Base-by-base conservation (phyloP, 108 stramenopile genomes). In the Cylindrotheca fusiformis region DNA sequence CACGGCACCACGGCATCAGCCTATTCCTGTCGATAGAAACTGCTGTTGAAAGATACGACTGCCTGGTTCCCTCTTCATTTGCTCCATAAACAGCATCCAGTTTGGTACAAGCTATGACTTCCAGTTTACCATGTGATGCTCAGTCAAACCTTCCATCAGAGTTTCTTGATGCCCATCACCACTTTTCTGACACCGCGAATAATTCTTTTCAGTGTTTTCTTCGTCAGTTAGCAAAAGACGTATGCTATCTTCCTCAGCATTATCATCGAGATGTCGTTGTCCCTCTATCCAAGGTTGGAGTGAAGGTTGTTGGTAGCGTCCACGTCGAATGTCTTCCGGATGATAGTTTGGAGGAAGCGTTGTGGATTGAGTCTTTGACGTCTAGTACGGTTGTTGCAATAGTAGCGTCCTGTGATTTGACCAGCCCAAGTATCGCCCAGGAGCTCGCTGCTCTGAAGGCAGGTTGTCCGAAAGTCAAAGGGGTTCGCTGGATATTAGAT, bases 281-380 rank as follows among this genome's bases (percentile, higher is more conserved):
- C 25, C 71, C 77, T 1, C 52, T 84, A 22, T 14, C 56, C 32
- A 32, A 72, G 23, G 60, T 70, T 3, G 78, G 76, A 20, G 74
- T 86, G 22, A 62, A 52, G 1, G 23, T 86, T 48, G 29, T 27
- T 50, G 77, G 76, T 17, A 67, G 76, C 25, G 80, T 87, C 22
- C 90, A 91, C 58, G 84, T 91, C 46, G 90, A 91, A 60, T 80
- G 82, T 29, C 77, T 91, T 69, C 86, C 86, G 12, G 86, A 91
- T 72, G 52, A 71, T 73, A 85, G 86, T 12, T 50, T 68, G 0
- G 60, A 58, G 22, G 90, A 91, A 75, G 80, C 70, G 8, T 45
- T 44, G 17, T 91, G 86, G 86, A 67, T 91, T 17, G 79, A 76
- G 30, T 26, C 55, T 18, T 48, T 83, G 32, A 31, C 36, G 3